Conservation (phyloP, 176 grass and related monocot species). For the Oryza rufipogon region DNA sequence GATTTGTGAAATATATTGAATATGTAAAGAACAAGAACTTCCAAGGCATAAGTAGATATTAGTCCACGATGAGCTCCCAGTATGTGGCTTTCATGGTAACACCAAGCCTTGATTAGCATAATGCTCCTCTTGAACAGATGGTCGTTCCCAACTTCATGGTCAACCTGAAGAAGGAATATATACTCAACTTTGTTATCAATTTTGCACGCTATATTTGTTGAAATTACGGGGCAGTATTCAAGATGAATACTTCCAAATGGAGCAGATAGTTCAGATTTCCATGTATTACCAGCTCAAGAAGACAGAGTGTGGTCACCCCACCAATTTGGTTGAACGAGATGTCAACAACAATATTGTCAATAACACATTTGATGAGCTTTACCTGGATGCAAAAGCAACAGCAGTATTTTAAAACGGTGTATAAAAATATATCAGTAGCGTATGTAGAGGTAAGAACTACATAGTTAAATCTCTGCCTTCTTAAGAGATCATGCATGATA, state of each 20-base stretch:
- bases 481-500: not conserved
- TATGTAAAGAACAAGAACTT: constrained; percentile 73
- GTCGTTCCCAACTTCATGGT: constrained; percentile 55
- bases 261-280: not conserved
- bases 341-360: constrained; percentile 73
- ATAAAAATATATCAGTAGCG: not conserved
- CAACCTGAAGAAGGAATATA: constrained; percentile 48
- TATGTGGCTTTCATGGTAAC: constrained; percentile 78
- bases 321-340: constrained; percentile 91
- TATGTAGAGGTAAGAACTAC: not conserved
- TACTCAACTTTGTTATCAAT: not conserved
- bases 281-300: constrained; percentile 75
- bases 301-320: constrained; percentile 65
- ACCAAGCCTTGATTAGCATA: constrained; percentile 91
- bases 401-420: not conserved
- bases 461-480: not conserved
- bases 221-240: not conserved
- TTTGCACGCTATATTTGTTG: not conserved
- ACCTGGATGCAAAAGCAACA: constrained; percentile 63
- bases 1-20: constrained; percentile 74
- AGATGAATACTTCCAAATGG: not conserved
- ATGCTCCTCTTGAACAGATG: constrained; percentile 95
- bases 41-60: constrained; percentile 86
- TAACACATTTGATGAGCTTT: constrained; percentile 79
- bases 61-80: constrained; percentile 69